Conservation (phyloP, 192 early-diverging fungal genomes). For the Entomortierella chlamydospora region DNA sequence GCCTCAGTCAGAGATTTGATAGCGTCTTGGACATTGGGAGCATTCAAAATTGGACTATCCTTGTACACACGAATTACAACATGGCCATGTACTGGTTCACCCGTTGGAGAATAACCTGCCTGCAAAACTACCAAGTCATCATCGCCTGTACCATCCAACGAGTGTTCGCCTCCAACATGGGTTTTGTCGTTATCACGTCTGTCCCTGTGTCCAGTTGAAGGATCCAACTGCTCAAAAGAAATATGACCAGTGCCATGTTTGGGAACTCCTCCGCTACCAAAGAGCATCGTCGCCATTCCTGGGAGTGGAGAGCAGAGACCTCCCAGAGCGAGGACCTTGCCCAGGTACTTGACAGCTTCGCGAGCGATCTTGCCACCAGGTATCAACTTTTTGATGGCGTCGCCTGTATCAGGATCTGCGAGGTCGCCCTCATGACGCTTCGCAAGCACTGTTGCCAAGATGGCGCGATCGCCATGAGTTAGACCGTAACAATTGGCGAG, state of each 20-base stretch:
- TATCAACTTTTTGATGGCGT: conserved; percentile 54
- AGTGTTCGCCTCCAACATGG: conserved; percentile 22
- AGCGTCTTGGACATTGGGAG: conserved; percentile 38
- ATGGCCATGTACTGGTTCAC: conserved; percentile 11
- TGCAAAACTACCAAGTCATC: conserved; percentile 25
- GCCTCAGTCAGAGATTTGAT: conserved; percentile 26
- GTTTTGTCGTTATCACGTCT: conserved; percentile 19
- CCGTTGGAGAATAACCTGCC: background rate
- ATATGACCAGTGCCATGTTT: conserved; percentile 27
- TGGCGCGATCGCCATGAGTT: conserved; percentile 62
- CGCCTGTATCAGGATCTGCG: conserved; percentile 52
- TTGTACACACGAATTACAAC: conserved; percentile 23
- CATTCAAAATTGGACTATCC: conserved; percentile 35
- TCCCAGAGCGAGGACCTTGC: conserved; percentile 49
- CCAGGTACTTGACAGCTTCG: conserved; percentile 61
- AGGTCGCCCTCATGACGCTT: conserved; percentile 63
- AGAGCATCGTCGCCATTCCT: conserved; percentile 28
- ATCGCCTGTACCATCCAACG: background rate
- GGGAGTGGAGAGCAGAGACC: conserved; percentile 48
- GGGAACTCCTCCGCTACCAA: conserved; percentile 10
- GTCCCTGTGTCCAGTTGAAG: background rate
- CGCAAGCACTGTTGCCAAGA: conserved; percentile 59
- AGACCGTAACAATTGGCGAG: conserved; percentile 64
- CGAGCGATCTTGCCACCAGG: conserved; percentile 55
- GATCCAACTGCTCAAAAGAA: conserved; percentile 32